Evolutionary conservation across 1,284 basidiomycete species (phyloP), one percentile per base, ranked within the genome.

Genomic region (Sporisorium exsertum): DNA sequence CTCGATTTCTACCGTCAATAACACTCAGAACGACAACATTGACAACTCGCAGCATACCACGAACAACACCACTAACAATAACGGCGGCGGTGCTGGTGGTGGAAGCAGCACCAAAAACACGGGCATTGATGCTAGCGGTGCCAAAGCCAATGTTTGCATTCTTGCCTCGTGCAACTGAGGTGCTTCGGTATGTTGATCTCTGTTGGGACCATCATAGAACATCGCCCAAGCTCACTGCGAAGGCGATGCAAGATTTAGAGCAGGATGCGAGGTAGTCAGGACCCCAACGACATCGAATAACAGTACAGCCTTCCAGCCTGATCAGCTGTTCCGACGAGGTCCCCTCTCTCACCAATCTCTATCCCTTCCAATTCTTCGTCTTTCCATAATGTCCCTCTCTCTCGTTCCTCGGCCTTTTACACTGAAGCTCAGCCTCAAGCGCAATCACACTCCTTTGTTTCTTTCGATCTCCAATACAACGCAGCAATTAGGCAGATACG

Each of bases 111-210:
- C 53, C 46, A 67, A 67, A 49, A 67, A 61, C 58, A 61, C 54
- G 7, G 54, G 54, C 43, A 56, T 56, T 13, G 54, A 56, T 56
- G 54, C 64, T 6, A 61, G 58, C n/a, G 64, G 64, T 3, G 15
- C 47, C 42, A 67, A 67, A 29, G 64, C 64, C 13, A 67, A 67
- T 20, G 64, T 67, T 8, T 67, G 64, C 54, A 67, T 67, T 26
- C 58, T 67, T 12, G 64, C 64, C 33, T 56, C 58, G 16, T 67
- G 64, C 58, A 60, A 61, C 32, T 67, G 20, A 26, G 5, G 15
- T 2, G 16, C 16, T n/a, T 8, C 46, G 7, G 4, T 3, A 8
- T 4, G 22, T 16, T 27, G 2, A 27, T 18, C 2, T 26, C 3
- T 12, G n/a, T 10, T 6, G 6, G 13, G 20, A 5, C 22, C 4